These are phyloP conservation scores for Endoconidiophora laricicola DNA, from an alignment of 2,329 filamentous ascomycete species.

Conservation along the genomic window DNA sequence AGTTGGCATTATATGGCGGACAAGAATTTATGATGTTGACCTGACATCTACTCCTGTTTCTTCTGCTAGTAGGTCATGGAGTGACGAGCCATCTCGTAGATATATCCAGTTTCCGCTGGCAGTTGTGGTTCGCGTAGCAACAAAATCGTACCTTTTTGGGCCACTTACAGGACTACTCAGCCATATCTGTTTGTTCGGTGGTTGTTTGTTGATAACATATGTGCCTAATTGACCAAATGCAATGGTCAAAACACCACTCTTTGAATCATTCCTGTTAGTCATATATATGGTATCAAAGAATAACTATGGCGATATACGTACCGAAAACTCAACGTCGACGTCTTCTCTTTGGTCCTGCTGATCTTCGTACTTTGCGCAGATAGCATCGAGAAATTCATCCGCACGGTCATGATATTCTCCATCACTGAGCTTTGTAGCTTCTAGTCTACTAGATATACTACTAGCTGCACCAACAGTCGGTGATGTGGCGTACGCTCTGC, in stretches of 20 bases:
- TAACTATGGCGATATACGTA: constrained; percentile 29
- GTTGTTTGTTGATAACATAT: constrained; percentile 97
- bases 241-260: constrained; percentile 79
- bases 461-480: constrained; percentile 1
- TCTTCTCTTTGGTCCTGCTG: constrained; percentile 57
- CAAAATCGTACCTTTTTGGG: constrained; percentile 89
- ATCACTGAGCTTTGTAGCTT: constrained; percentile 21
- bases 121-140: constrained; percentile 47
- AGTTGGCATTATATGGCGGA: too few species aligned
- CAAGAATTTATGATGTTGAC: too few species aligned
- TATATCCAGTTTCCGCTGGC: constrained; percentile 81
- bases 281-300: not conserved
- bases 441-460: not conserved
- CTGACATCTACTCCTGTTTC: constrained; percentile 56
- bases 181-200: constrained; percentile 96
- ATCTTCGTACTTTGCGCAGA: constrained; percentile 48
- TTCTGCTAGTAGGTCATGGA: constrained; percentile 54
- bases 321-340: constrained; percentile 77
- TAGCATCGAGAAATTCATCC: constrained; percentile 51
- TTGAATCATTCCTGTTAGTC: constrained; percentile 11
- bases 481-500: not conserved
- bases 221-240: constrained; percentile 52
- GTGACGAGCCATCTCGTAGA: constrained; percentile 58
- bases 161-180: constrained; percentile 80
- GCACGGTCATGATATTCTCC: constrained; percentile 61